Percentiles rank a stretch among this genome's conserved stretches.
phyloP scores from a whole-genome alignment of 1,284 basidiomycete species.

The Xerocomus nothofagi region DNA sequence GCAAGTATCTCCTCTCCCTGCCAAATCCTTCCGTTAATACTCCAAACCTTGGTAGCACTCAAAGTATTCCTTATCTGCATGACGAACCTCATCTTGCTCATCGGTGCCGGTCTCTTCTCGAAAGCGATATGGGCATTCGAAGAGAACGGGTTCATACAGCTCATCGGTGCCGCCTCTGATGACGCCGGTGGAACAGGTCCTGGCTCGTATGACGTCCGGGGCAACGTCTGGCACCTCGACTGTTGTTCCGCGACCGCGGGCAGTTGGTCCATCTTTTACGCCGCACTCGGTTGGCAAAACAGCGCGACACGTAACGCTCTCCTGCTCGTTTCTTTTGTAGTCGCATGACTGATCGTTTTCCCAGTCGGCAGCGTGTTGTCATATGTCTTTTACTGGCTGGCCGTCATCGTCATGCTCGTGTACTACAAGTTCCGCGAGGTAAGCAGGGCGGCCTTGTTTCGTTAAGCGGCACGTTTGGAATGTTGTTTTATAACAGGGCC shows the following conservation, averaged over 20 bases:
- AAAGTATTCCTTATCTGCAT: constrained; percentile 84
- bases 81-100: constrained; percentile 87
- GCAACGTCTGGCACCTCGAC: constrained; percentile 84
- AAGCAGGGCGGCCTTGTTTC: background rate
- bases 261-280: constrained; percentile 75
- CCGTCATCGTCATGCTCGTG: constrained; percentile 61
- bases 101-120: constrained; percentile 88
- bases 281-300: constrained; percentile 78
- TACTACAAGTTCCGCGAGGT: constrained; percentile 72
- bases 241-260: constrained; percentile 75
- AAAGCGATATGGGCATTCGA: constrained; percentile 73
- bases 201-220: constrained; percentile 75
- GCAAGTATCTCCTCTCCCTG: constrained; percentile 41
- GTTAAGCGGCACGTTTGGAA: background rate
- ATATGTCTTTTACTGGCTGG: constrained; percentile 83
- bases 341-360: background rate
- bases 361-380: constrained; percentile 66
- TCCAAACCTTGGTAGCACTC: constrained; percentile 46
- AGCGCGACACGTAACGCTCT: constrained; percentile 52
- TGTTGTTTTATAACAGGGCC: constrained; percentile 34
- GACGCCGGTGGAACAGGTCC: constrained; percentile 80
- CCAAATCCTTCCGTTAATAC: background rate
- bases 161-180: constrained; percentile 76
- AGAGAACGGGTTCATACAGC: constrained; percentile 61
- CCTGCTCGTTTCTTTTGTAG: background rate